A percentile compares a stretch with the other conserved stretches of the same genome.
Conservation (phyloP, 768 basidiomycete genomes). For the Amanita subjunquillea region DNA sequence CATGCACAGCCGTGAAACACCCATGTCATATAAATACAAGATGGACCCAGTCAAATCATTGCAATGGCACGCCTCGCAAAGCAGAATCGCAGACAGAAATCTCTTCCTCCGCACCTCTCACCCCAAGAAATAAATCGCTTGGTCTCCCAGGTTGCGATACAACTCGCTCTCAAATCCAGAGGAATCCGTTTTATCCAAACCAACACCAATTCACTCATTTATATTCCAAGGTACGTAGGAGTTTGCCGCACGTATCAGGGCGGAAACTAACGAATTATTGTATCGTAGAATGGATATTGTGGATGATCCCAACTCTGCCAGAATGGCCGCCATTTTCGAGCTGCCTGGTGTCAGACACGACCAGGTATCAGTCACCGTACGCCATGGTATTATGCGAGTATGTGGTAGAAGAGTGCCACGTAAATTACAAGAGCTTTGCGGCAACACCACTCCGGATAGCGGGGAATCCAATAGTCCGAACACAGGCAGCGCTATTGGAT, state of each 20-base stretch:
- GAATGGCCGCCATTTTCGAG: constrained; percentile 28
- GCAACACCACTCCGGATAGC: neutral
- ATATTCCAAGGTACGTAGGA: neutral
- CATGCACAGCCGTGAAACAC: no score
- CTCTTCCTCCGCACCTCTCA: neutral
- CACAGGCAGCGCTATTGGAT: neutral
- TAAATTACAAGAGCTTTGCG: neutral
- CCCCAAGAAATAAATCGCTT: neutral
- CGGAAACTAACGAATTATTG: constrained; percentile 4
- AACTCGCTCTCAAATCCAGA: constrained; percentile 17
- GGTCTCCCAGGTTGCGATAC: neutral
- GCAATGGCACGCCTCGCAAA: neutral
- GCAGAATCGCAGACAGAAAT: neutral
- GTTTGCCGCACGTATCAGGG: neutral
- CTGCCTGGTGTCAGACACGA: constrained; percentile 31
- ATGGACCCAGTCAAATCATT: neutral
- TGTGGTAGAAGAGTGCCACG: constrained; percentile 21
- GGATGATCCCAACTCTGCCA: constrained; percentile 24
- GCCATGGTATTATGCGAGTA: constrained; percentile 21
- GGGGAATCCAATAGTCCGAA: neutral
- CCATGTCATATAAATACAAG: neutral
- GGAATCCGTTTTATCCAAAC: constrained; percentile 13
- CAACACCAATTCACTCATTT: constrained; percentile 12
- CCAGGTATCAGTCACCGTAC: constrained; percentile 24
- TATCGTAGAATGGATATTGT: constrained; percentile 29